A percentile compares a stretch with the other conserved stretches of the same genome.
These are phyloP conservation scores for Xylaria sp. DNA, from an alignment of 2,329 filamentous ascomycete genomes.

Conservation along the genomic window DNA sequence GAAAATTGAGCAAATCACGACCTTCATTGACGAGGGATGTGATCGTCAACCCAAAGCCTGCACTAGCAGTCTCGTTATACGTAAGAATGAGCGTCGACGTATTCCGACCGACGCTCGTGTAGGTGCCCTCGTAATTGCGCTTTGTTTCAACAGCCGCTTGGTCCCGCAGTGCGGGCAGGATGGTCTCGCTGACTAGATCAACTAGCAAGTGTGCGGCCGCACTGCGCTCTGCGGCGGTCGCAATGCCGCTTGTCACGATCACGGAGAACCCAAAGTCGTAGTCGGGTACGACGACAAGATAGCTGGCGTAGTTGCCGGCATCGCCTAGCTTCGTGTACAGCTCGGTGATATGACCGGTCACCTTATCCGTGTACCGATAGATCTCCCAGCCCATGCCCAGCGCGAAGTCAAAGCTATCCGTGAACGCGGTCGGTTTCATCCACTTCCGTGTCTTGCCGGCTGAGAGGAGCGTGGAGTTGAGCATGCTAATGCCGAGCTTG, in stretches of 20 bases:
- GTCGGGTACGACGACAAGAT: conserved; percentile 43
- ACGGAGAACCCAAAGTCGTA: conserved; percentile 45
- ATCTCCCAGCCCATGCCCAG: conserved; percentile 48
- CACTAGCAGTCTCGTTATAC: conserved; percentile 32
- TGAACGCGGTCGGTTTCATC: conserved; percentile 49
- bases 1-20: conserved; percentile 16
- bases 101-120: conserved; percentile 27
- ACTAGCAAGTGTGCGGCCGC: conserved; percentile 25
- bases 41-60: conserved; percentile 30
- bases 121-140: conserved; percentile 37
- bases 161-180: conserved; percentile 38
- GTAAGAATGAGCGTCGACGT: conserved; percentile 16
- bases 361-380: conserved; percentile 37
- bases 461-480: conserved; percentile 45
- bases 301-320: conserved; percentile 43
- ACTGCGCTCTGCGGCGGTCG: conserved; percentile 7
- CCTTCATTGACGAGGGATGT: conserved; percentile 24
- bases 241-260: conserved; percentile 35
- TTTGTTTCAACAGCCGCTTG: conserved; percentile 37
- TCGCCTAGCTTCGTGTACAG: conserved; percentile 45
- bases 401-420: conserved; percentile 41
- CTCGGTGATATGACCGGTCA: conserved; percentile 38
- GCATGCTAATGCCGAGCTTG: conserved; percentile 46
- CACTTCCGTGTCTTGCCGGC: conserved; percentile 44
- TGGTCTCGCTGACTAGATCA: conserved; percentile 36